Evolutionary conservation across 176 grass and related monocot genomes (phyloP), one percentile per base, ranked within the genome.

Genomic region (Lolium perenne): DNA sequence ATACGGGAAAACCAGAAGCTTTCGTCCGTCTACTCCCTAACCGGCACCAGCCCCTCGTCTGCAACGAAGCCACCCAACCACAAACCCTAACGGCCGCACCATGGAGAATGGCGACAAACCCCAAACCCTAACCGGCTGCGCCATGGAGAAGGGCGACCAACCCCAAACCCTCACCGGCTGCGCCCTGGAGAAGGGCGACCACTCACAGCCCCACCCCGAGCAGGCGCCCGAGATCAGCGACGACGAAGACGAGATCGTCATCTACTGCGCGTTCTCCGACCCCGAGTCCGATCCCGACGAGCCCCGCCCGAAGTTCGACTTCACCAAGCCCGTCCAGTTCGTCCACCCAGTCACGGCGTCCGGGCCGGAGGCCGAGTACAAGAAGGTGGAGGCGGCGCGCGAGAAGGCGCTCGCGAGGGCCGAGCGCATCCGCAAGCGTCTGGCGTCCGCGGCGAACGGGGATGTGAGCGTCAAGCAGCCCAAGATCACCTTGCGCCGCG

Each of bases 281-380:
- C 41, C 41, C 41, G 20, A 0, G 70, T 25, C 20, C 43, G 20
- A 48, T 2, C 13, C 41, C 70, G 45, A 48, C n/a, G 11, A 45
- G 70, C 70, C 70, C n/a, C 70, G 70, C 70, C 70, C 70, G 41
- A 22, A 22, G n/a, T 47, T 47, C 43, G 70, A 73, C 11, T 73
- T 7, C 70, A 25, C 2, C 43, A 72, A 72, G 69, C 70, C n/a
- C n/a, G 20, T 48, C 70, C 2, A 0, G 11, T 73, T 49, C 70
- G 43, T 73, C 43, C 1, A 29, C 11, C 61, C 60, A 21, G 60
- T 63, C 22, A 26, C 22, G 60, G 22, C 4, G 11, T 26, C 25
- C 10, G 5, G 10, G 23, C 41, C 41, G 41, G 41, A 43, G 41
- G 11, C 8, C 8, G 11, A 64, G 61, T 60, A 10, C 38, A 10